Evolutionary conservation across 2,329 filamentous ascomycete genomes (phyloP).

Genomic region (Nannizziopsis barbatae): DNA sequence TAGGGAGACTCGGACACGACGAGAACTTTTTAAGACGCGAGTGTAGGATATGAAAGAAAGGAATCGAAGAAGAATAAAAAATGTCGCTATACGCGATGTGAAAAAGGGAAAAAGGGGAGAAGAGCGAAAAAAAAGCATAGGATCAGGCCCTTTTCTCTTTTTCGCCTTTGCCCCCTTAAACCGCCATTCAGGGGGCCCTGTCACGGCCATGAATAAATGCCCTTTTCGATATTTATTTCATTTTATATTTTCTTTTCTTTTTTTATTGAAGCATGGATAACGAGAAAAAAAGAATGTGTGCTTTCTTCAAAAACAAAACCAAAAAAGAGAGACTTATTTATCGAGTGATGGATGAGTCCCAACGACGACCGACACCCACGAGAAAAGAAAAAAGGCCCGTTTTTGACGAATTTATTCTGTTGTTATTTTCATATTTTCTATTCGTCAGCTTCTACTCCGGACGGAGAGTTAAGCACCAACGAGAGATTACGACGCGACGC

Average conservation of each 20-base stretch:
- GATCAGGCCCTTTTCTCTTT: neutral
- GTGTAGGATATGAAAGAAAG: neutral
- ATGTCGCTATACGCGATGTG: neutral
- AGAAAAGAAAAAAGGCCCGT: conserved; percentile 1
- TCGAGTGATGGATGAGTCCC: neutral
- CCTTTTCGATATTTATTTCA: neutral
- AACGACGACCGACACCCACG: neutral
- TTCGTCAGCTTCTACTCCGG: conserved; percentile 7
- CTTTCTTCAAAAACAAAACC: no score
- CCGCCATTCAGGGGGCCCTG: neutral
- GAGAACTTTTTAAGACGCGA: neutral
- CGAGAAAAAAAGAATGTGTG: conserved; percentile 6
- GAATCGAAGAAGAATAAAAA: neutral
- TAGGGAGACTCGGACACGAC: neutral
- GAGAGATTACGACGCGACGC: neutral
- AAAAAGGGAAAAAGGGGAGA: neutral
- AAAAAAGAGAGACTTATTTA: neutral
- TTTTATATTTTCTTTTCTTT: neutral
- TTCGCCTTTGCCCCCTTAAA: neutral
- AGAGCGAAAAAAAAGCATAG: neutral
- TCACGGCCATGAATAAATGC: conserved; percentile 9
- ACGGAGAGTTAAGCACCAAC: conserved; percentile 5
- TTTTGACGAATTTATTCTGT: conserved; percentile 7
- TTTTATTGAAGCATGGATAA: conserved; percentile 4
- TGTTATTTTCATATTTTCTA: neutral